A percentile compares a stretch with the other conserved stretches of the same genome.
phyloP scores from a whole-genome alignment of 768 basidiomycete genomes.

The Panellus pusillus region DNA sequence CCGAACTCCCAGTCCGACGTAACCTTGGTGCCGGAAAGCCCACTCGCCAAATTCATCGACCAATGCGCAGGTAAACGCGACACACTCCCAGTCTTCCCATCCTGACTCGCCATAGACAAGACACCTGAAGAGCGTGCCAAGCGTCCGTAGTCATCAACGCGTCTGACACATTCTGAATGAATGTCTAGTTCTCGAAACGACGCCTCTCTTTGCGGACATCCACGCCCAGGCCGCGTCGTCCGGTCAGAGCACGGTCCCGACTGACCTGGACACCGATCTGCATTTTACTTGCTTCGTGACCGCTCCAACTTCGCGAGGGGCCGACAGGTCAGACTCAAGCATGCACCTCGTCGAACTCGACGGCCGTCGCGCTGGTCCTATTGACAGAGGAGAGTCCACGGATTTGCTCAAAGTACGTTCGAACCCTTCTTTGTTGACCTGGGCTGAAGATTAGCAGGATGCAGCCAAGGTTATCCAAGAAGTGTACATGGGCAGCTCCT shows the following conservation, averaged over 20 bases:
- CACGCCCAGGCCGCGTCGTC: constrained; percentile 68
- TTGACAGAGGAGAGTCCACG: constrained; percentile 70
- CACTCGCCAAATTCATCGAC: constrained; percentile 67
- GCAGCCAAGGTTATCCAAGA: constrained; percentile 63
- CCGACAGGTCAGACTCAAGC: constrained; percentile 25
- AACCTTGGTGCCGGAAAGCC: constrained; percentile 52
- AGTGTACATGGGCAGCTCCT: constrained; percentile 52
- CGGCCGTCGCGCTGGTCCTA: constrained; percentile 72
- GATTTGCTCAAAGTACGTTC: constrained; percentile 56
- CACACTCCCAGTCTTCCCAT: background rate
- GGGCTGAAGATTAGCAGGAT: constrained; percentile 43
- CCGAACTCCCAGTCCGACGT: constrained; percentile 49
- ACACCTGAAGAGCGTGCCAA: constrained; percentile 73
- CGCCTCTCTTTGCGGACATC: constrained; percentile 73
- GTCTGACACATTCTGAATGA: background rate
- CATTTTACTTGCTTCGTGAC: constrained; percentile 90
- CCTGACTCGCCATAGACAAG: constrained; percentile 44
- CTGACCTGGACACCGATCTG: constrained; percentile 66
- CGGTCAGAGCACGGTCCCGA: constrained; percentile 70
- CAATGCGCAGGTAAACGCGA: constrained; percentile 51
- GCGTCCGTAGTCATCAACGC: constrained; percentile 11
- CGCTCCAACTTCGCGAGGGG: constrained; percentile 42
- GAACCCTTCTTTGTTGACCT: background rate
- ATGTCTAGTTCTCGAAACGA: constrained; percentile 58
- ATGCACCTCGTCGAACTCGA: constrained; percentile 81